These are phyloP conservation scores for Flaveria linearis DNA, from an alignment of 129 eudicot species.

Conservation along the genomic window DNA sequence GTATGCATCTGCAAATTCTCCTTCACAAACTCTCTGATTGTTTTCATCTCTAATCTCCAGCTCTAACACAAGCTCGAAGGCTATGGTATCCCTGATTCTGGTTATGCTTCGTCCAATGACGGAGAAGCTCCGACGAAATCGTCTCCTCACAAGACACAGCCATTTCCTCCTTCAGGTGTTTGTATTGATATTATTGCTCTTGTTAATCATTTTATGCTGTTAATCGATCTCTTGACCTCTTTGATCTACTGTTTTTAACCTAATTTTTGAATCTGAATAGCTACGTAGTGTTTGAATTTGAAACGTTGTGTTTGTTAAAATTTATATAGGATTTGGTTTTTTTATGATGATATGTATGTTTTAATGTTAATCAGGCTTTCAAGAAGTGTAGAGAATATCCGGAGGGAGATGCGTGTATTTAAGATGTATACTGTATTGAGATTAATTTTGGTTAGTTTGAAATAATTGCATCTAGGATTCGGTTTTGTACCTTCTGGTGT, in stretches of 20 bases:
- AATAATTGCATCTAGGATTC: conserved; percentile 18
- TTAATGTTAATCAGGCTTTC: neutral
- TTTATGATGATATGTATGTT: neutral
- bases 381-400: neutral
- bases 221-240: conserved; percentile 25
- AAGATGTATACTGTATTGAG: neutral
- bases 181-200: conserved; percentile 2
- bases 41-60: conserved; percentile 3
- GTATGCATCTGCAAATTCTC: neutral
- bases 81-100: conserved; percentile 60
- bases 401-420: neutral
- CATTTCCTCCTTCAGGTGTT: conserved; percentile 33
- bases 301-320: neutral
- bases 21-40: neutral
- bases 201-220: neutral
- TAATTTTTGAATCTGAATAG: neutral
- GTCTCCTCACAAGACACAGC: conserved; percentile 47
- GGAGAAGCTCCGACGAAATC: conserved; percentile 44
- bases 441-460: conserved; percentile 20
- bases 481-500: neutral
- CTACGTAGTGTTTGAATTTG: neutral
- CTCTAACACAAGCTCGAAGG: conserved; percentile 14
- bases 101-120: conserved; percentile 56
- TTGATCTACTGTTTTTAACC: conserved; percentile 37
- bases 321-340: neutral